Conservation (phyloP, 2,329 filamentous ascomycete genomes). For the Fusarium sp. region DNA sequence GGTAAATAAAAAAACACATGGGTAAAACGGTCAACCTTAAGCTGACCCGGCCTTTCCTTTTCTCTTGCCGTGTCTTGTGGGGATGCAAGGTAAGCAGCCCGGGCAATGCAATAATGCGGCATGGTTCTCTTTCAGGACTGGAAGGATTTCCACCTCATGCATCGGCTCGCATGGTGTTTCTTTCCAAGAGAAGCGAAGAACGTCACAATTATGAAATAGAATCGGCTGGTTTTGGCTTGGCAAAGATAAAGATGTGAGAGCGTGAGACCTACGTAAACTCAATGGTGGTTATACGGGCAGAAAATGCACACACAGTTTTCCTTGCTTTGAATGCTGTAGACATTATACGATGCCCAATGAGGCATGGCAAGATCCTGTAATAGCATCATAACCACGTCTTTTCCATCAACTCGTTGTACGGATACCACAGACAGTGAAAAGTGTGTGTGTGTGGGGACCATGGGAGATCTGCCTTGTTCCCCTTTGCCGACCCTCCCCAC, state of each 20-base stretch:
- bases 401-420: background rate
- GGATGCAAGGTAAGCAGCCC: slow-evolving; percentile 13
- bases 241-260: background rate
- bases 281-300: background rate
- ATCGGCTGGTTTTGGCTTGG: background rate
- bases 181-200: background rate
- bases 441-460: background rate
- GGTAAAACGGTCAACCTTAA: slow-evolving; percentile 6
- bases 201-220: slow-evolving; percentile 28
- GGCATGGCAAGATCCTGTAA: background rate
- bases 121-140: background rate
- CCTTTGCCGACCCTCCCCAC: slow-evolving; percentile 3
- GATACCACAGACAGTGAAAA: too few species aligned
- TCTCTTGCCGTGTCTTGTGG: slow-evolving; percentile 1
- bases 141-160: background rate
- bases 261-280: background rate
- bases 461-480: background rate
- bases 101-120: background rate
- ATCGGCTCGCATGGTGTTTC: background rate
- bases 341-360: background rate
- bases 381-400: background rate
- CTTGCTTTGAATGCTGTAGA: background rate
- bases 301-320: background rate
- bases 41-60: background rate
- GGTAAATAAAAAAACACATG: background rate